Evolutionary conservation across 805 yeast species (phyloP).

Genomic region (Candida pseudoglaebosa): DNA sequence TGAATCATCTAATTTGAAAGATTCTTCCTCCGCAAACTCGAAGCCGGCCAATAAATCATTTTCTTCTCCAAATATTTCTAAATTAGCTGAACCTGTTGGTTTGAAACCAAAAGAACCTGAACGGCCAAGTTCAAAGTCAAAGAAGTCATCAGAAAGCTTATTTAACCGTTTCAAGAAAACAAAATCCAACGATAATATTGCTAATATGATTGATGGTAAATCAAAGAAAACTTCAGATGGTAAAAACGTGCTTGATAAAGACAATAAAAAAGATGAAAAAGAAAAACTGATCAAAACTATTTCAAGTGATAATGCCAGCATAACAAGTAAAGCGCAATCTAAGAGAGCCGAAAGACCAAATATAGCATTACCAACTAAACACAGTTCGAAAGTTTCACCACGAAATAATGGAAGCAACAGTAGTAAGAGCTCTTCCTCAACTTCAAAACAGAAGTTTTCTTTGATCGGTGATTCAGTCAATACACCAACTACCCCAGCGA

Average conservation of each 20-base stretch:
- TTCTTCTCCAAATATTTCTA: conserved; percentile 27
- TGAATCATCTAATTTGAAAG: neutral
- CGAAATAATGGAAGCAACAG: neutral
- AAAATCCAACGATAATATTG: conserved; percentile 16
- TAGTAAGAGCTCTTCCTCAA: neutral
- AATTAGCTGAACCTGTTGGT: conserved; percentile 3
- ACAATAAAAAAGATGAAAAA: neutral
- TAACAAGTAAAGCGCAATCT: no score
- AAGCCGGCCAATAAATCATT: conserved; percentile 22
- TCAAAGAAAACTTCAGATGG: no score
- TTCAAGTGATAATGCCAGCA: no score
- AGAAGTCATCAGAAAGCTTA: conserved; percentile 5
- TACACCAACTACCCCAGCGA: neutral
- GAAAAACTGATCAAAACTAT: no score
- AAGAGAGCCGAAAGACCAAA: no score
- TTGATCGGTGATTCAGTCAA: neutral
- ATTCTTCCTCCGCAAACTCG: conserved; percentile 4
- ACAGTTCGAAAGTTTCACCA: neutral
- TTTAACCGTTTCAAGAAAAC: conserved; percentile 20
- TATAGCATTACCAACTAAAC: neutral
- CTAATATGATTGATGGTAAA: conserved; percentile 3
- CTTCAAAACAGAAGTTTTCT: neutral
- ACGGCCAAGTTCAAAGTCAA: neutral
- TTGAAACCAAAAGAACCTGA: neutral
- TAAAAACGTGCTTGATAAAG: no score